These are phyloP conservation scores for Trichoderma gracile DNA, from an alignment of 2,329 filamentous ascomycete genomes.

Conservation along the genomic window DNA sequence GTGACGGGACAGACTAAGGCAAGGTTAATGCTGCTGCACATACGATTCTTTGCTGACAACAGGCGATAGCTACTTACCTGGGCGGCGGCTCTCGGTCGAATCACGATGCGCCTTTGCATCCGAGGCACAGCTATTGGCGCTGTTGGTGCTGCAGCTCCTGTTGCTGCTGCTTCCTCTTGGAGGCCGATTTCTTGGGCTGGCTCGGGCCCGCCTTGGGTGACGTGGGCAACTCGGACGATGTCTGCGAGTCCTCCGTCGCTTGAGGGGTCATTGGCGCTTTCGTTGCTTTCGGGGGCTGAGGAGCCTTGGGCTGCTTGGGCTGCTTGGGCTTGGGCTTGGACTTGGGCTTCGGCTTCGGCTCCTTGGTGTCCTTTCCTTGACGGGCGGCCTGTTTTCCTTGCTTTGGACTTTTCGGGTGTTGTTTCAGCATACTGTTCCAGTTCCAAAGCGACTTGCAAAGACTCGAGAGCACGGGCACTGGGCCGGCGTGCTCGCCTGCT, in stretches of 20 bases:
- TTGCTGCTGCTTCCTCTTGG: background rate
- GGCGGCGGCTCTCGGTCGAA: background rate
- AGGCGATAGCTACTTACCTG: background rate
- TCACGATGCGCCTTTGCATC: background rate
- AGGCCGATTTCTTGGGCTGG: background rate
- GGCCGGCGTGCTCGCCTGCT: conserved; percentile 13
- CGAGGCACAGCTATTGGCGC: background rate
- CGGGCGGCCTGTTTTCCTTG: background rate
- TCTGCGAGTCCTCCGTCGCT: background rate
- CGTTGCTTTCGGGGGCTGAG: background rate
- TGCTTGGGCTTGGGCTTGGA: too few species aligned
- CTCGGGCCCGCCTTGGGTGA: background rate
- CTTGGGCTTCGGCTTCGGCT: background rate
- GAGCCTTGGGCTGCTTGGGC: background rate
- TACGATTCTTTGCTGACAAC: too few species aligned
- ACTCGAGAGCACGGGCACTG: conserved; percentile 19
- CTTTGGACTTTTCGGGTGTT: conserved; percentile 10
- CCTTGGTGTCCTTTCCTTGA: background rate
- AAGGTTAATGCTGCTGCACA: background rate
- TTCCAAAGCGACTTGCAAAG: conserved; percentile 11
- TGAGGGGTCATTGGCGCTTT: background rate
- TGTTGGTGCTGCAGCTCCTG: background rate
- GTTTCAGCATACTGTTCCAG: conserved; percentile 13
- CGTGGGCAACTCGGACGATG: background rate
- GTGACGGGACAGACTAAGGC: background rate